Base-by-base conservation (phyloP, 352 stramenopile species). In the Globisporangium yorkense region DNA sequence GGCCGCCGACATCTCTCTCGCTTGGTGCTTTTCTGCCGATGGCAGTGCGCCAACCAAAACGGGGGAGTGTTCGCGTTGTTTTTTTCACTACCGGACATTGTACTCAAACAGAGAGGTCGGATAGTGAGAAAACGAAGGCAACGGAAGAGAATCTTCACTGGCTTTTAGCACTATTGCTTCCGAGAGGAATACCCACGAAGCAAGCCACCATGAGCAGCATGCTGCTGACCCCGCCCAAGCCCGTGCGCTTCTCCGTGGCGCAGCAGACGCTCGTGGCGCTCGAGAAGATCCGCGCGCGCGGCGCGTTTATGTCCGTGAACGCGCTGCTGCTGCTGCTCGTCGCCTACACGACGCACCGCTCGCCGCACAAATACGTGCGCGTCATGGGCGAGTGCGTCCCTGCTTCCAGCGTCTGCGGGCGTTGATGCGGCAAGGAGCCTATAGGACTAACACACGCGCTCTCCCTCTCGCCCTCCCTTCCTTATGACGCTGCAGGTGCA, bases 291-390 rank as follows among this genome's bases (percentile, higher is more conserved):
- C 54, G 73, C 8, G 67, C 63, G 35, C 72, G 66, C 27, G 57
- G 70, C 12, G 49, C 58, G 29, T 92, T 92, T 61, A 24, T 80
- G 9, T 45, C 59, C 18, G 66, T 61, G 4, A 89, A 88, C 56
- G 63, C 55, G 41, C 62, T 88, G 57, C 74, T 92, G 24, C 54
- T 88, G 51, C 53, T 88, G 24, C 31, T 88, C 49, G 59, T 89
- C 15, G 50, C 71, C 29, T 88, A 82, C 67, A 78, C 75, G 59
- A 70, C 72, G 52, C 52, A 66, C 5, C 75, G 74, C 27, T 85
- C 74, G 60, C 79, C 75, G 20, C 58, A 71, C 63, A 92, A 92
- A 46, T 92, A 77, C 43, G 67, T 89, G 62, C 82, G 82, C 60
- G 71, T 92, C 44, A 59, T 53, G n/a, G 82, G 82, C 61, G 66